Conservation (phyloP, 2,329 filamentous ascomycete genomes). For the Macrophomina tecta region DNA sequence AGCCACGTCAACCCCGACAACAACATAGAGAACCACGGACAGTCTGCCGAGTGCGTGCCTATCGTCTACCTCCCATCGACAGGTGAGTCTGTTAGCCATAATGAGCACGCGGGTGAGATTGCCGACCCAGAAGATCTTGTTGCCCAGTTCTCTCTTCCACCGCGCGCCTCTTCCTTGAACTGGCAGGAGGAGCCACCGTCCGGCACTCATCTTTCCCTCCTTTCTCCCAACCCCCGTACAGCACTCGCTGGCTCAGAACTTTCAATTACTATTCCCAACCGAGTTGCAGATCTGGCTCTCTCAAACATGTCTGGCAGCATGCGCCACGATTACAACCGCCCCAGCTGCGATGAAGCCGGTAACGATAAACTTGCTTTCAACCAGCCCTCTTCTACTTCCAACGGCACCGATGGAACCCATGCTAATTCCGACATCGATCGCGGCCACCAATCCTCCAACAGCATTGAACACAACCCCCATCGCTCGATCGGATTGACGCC, state of each 20-base stretch:
- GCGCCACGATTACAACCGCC: not conserved
- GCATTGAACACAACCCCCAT: not conserved
- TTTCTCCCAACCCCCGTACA: not conserved
- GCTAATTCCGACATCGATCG: not conserved
- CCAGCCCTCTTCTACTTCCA: not conserved
- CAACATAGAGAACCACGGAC: too few species aligned
- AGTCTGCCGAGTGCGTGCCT: not conserved
- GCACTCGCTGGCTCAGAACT: not conserved
- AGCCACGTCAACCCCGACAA: not conserved
- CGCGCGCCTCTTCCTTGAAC: slow-evolving; percentile 14
- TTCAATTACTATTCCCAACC: slow-evolving; percentile 13
- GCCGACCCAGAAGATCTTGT: not conserved
- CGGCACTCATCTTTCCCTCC: slow-evolving; percentile 10
- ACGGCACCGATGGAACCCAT: not conserved
- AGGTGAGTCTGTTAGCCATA: not conserved
- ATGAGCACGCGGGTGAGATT: not conserved
- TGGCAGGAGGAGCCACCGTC: slow-evolving; percentile 9
- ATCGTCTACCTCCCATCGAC: slow-evolving; percentile 1
- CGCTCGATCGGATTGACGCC: slow-evolving; percentile 26
- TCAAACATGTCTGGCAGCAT: slow-evolving; percentile 2
- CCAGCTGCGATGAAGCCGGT: not conserved
- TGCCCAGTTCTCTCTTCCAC: not conserved
- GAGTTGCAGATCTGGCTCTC: not conserved
- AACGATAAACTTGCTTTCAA: not conserved
- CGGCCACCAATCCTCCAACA: not conserved